Percentiles rank a stretch among this genome's conserved stretches.
Evolutionary conservation across 2,329 filamentous ascomycete genomes (phyloP).

Genomic region (Pseudocercospora cruenta): DNA sequence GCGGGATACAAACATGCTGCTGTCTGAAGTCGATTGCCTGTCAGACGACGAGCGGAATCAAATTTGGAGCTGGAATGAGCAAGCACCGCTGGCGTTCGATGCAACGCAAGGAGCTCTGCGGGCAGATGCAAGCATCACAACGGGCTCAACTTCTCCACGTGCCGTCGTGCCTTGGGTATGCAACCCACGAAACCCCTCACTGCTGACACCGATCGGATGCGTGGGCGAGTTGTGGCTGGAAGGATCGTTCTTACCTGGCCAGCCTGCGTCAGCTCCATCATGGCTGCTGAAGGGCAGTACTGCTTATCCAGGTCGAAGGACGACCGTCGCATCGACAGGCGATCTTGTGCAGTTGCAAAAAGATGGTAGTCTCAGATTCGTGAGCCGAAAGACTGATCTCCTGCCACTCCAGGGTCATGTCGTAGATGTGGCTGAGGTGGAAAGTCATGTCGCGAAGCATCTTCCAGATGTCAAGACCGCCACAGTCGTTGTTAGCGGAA

Average conservation of each 20-base stretch:
- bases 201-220: constrained; percentile 12
- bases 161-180: not conserved
- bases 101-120: not conserved
- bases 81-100: not conserved
- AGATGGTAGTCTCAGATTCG: constrained; percentile 26
- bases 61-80: constrained; percentile 4
- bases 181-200: not conserved
- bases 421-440: not conserved
- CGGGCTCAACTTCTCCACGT: not conserved
- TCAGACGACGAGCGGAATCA: not conserved
- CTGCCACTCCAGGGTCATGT: not conserved
- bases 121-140: not conserved
- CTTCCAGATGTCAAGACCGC: not conserved
- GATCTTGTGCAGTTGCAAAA: constrained; percentile 30
- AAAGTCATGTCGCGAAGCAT: not conserved
- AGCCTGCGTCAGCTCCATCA: not conserved
- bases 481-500: not conserved
- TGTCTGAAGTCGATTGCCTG: not conserved
- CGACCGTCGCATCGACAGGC: constrained; percentile 15
- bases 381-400: constrained; percentile 20
- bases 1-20: not conserved
- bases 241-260: constrained; percentile 40
- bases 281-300: constrained; percentile 2
- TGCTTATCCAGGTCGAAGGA: not conserved
- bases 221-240: constrained; percentile 51